These are phyloP conservation scores for Talaromyces wortmannii DNA, from an alignment of 495 filamentous ascomycete genomes.

Conservation along the genomic window DNA sequence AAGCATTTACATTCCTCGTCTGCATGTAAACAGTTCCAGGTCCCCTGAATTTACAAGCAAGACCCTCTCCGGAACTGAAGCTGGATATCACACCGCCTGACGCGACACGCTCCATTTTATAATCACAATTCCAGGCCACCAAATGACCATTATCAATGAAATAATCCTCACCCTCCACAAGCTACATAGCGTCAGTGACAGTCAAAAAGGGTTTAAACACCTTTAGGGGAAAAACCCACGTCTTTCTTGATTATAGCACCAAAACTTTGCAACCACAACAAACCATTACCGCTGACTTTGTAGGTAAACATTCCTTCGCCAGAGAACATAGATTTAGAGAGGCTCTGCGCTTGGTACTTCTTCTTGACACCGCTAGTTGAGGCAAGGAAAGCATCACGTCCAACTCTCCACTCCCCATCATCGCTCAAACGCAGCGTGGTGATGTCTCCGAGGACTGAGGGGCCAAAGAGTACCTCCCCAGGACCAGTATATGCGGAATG, in stretches of 20 bases:
- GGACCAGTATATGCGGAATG: constrained; percentile 83
- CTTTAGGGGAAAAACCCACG: too few relatives aligned
- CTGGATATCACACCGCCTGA: constrained; percentile 83
- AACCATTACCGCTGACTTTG: constrained; percentile 69
- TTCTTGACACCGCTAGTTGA: constrained; percentile 71
- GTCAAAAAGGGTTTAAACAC: neutral
- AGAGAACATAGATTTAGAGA: constrained; percentile 89
- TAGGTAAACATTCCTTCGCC: constrained; percentile 92
- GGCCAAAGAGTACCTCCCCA: constrained; percentile 81
- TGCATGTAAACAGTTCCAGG: constrained; percentile 92
- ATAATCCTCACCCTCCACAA: constrained; percentile 73
- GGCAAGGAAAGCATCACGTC: constrained; percentile 73
- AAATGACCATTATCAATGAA: constrained; percentile 94
- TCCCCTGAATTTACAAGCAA: constrained; percentile 90
- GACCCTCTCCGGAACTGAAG: constrained; percentile 71
- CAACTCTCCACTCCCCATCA: constrained; percentile 70
- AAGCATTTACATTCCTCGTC: constrained; percentile 72
- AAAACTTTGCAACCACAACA: constrained; percentile 86
- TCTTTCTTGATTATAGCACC: constrained; percentile 94
- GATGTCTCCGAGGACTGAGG: constrained; percentile 76
- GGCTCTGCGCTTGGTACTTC: constrained; percentile 77
- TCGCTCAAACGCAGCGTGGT: constrained; percentile 67
- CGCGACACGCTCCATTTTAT: constrained; percentile 75
- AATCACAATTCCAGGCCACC: constrained; percentile 96
- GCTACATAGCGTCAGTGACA: constrained; percentile 32